phyloP scores from a whole-genome alignment of 495 filamentous ascomycete genomes.

The Neurospora pannonica region DNA sequence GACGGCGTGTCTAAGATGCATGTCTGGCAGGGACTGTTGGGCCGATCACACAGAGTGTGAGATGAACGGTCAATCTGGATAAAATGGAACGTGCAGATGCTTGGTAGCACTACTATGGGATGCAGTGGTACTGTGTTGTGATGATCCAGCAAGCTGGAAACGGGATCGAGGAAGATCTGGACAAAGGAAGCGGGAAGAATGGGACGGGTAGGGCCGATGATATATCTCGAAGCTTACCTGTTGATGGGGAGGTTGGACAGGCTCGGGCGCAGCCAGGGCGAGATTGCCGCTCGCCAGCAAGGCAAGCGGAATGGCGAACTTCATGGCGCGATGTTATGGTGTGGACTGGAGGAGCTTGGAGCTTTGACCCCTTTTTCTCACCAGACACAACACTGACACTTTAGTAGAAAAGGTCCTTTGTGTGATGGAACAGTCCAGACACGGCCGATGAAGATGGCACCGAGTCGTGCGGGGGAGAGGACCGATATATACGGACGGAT shows the following conservation, averaged over 20 bases:
- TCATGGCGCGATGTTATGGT: conserved; percentile 7
- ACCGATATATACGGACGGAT: neutral
- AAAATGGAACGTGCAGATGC: conserved; percentile 6
- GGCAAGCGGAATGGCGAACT: conserved; percentile 10
- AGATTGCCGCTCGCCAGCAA: conserved; percentile 10
- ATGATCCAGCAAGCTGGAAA: conserved; percentile 1
- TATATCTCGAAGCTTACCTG: conserved; percentile 5
- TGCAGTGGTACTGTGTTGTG: neutral
- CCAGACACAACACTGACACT: neutral
- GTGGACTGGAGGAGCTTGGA: neutral
- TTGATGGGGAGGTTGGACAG: neutral
- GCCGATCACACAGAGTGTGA: conserved; percentile 7
- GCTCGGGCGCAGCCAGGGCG: conserved; percentile 6
- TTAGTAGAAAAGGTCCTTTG: neutral
- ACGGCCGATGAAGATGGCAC: neutral
- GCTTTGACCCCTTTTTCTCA: neutral
- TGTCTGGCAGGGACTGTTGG: conserved; percentile 2
- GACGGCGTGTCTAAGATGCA: conserved; percentile 15
- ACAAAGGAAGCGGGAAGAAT: neutral
- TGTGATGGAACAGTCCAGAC: neutral
- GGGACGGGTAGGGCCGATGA: neutral
- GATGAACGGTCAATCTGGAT: conserved; percentile 3
- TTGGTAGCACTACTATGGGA: neutral
- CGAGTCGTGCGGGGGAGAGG: neutral
- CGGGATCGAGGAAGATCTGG: neutral